Evolutionary conservation across 345 rosid species (phyloP), one percentile per base, ranked within the genome.

Genomic region (Acer saccharum): DNA sequence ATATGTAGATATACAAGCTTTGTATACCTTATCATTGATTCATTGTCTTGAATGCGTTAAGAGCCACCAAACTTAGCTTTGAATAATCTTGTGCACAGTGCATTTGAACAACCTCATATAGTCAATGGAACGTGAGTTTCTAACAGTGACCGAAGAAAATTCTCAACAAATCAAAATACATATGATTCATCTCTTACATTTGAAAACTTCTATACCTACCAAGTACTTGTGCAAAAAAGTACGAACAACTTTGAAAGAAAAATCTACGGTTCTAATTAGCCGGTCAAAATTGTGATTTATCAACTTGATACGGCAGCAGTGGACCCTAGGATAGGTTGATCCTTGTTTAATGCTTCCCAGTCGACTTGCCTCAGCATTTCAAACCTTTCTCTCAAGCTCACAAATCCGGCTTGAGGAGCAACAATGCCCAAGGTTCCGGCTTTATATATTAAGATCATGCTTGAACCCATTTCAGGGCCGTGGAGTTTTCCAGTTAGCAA

Each of bases 401-500:
- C 77, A 76, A 92, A 92, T 32, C 87, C 92, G 35, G 88, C 86
- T 79, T 88, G 62, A 75, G 92, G 84, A 44, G 84, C 77, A 54
- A 91, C 88, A 11, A 91, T 23, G 61, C 88, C 94, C 2, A 81
- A 58, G 77, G 74, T 84, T 62, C 92, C 97, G 70, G 97, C 98
- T 85, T 87, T 87, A 78, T 90, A 83, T 43, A 95, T 85, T 63
- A 95, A 75, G 43, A 90, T 44, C 68, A 95, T 81, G 75, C 93
- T 89, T 0, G 89, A 71, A 32, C 88, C 94, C 89, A 95, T 95
- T 72, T 93, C 98, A 39, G 99, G 99, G 65, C 99, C 99, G 50
- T 93, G 97, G 21, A 95, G 88, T 81, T 93, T 95, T 71, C 99
- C 99, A 0, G 96, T 91, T 80, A 95, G 68, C 90, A 93, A 83